Percentiles rank a stretch among this genome's conserved stretches.
Conservation (phyloP, 495 filamentous ascomycete species). For the Lophiostoma macrostomum region DNA sequence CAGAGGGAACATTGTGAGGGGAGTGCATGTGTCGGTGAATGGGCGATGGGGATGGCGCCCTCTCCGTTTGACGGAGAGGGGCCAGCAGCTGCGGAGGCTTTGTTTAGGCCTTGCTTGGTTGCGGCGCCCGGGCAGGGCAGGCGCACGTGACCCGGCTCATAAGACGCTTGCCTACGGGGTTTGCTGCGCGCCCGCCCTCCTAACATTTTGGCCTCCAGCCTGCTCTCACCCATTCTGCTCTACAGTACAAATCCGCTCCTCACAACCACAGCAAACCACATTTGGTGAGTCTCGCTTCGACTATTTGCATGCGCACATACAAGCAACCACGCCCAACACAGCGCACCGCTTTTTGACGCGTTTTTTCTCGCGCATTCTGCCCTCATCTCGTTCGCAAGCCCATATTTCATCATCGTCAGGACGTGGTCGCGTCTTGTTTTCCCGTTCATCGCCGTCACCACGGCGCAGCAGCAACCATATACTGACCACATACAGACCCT, state of each 20-base stretch:
- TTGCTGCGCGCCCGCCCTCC: background rate
- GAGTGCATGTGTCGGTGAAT: background rate
- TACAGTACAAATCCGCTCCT: slow-evolving; percentile 7
- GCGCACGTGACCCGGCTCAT: background rate
- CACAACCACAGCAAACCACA: too few relatives aligned
- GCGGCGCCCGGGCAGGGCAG: too few relatives aligned
- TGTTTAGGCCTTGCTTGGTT: too few relatives aligned
- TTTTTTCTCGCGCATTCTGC: slow-evolving; percentile 3
- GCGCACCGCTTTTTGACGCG: slow-evolving; percentile 6
- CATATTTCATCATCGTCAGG: slow-evolving; percentile 6
- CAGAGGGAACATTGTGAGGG: background rate
- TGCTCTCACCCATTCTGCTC: background rate
- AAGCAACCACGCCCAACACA: slow-evolving; percentile 4
- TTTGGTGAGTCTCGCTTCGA: slow-evolving; percentile 11
- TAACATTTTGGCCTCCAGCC: background rate
- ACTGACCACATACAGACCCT: slow-evolving; percentile 10
- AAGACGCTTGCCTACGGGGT: background rate
- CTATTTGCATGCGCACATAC: background rate
- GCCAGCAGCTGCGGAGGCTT: too few relatives aligned
- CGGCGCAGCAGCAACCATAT: background rate
- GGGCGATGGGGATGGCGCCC: background rate
- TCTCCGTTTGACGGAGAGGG: too few relatives aligned
- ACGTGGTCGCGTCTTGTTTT: slow-evolving; percentile 16
- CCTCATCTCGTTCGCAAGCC: background rate
- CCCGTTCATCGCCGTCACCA: slow-evolving; percentile 23